These are phyloP conservation scores for Letharia columbiana DNA, from an alignment of 495 filamentous ascomycete species.

Conservation along the genomic window DNA sequence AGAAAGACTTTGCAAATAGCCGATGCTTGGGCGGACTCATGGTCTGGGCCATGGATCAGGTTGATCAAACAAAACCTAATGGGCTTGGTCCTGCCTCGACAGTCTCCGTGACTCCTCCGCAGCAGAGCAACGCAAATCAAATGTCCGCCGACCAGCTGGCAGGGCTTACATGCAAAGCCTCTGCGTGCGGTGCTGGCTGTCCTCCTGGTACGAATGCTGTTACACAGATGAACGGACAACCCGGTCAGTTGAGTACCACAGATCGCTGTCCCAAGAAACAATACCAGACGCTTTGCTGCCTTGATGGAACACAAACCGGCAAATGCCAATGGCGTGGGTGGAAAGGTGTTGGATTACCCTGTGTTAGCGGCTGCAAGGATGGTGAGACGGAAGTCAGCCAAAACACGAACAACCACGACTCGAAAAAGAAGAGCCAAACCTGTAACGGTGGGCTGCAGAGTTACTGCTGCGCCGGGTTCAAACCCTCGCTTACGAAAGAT, in stretches of 20 bases:
- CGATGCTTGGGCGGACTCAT: slow-evolving; percentile 37
- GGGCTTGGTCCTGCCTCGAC: slow-evolving; percentile 15
- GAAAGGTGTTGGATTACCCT: slow-evolving; percentile 22
- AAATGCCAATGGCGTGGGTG: slow-evolving; percentile 25
- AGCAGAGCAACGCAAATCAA: slow-evolving; percentile 22
- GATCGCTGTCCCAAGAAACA: slow-evolving; percentile 21
- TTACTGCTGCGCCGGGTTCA: slow-evolving; percentile 29
- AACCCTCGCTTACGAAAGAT: slow-evolving; percentile 14
- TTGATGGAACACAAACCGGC: slow-evolving; percentile 25
- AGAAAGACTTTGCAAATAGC: slow-evolving; percentile 33
- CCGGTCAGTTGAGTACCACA: slow-evolving; percentile 22
- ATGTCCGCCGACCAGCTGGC: slow-evolving; percentile 19
- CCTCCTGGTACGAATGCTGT: slow-evolving; percentile 22
- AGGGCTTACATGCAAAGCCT: slow-evolving; percentile 20
- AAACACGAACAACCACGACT: slow-evolving; percentile 23
- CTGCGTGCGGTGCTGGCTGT: slow-evolving; percentile 21
- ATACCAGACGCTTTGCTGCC: slow-evolving; percentile 24
- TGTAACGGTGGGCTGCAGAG: slow-evolving; percentile 27
- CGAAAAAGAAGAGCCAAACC: slow-evolving; percentile 21
- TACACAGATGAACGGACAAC: slow-evolving; percentile 26
- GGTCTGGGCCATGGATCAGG: slow-evolving; percentile 35
- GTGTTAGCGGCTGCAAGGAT: slow-evolving; percentile 24
- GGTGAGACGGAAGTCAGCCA: slow-evolving; percentile 25
- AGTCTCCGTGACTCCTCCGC: slow-evolving; percentile 13
- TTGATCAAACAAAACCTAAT: slow-evolving; percentile 15